These are phyloP conservation scores for Pseudotsuga menziesii DNA, from an alignment of 75 land plant genomes.

Conservation along the genomic window DNA sequence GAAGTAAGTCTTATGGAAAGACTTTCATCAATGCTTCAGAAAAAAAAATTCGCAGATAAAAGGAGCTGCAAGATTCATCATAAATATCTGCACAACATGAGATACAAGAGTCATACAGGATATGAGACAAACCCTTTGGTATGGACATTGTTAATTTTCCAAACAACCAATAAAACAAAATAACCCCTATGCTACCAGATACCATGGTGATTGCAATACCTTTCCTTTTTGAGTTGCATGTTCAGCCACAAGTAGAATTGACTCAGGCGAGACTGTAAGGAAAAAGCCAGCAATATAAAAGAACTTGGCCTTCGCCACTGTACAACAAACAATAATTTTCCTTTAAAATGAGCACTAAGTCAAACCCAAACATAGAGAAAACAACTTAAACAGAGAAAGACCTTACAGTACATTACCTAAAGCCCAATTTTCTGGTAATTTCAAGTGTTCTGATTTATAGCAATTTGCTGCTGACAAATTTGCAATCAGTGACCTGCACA, in stretches of 20 bases:
- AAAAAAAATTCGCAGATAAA: conserved; percentile 96
- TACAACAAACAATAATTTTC: conserved; percentile 2
- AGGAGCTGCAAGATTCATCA: conserved; percentile 94
- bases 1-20: conserved; percentile 54
- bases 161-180: not conserved
- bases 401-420: conserved; percentile 41
- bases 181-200: not conserved
- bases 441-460: conserved; percentile 85
- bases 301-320: conserved; percentile 96
- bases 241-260: conserved; percentile 78
- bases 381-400: not conserved
- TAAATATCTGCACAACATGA: conserved; percentile 52
- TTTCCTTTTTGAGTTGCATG: conserved; percentile 89
- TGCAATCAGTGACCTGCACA: conserved; percentile 80
- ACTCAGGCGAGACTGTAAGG: conserved; percentile 93
- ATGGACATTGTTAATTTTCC: not conserved
- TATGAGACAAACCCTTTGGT: not conserved
- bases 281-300: conserved; percentile 95
- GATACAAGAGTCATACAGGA: not conserved
- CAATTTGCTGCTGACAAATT: conserved; percentile 97
- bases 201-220: conserved; percentile 25
- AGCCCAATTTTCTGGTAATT: conserved; percentile 86
- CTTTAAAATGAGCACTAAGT: not conserved
- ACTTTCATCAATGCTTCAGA: conserved; percentile 62
- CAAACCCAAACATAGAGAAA: not conserved